Evolutionary conservation across 352 stramenopile species (phyloP).

Genomic region (Phytopythium chamaehyphon): DNA sequence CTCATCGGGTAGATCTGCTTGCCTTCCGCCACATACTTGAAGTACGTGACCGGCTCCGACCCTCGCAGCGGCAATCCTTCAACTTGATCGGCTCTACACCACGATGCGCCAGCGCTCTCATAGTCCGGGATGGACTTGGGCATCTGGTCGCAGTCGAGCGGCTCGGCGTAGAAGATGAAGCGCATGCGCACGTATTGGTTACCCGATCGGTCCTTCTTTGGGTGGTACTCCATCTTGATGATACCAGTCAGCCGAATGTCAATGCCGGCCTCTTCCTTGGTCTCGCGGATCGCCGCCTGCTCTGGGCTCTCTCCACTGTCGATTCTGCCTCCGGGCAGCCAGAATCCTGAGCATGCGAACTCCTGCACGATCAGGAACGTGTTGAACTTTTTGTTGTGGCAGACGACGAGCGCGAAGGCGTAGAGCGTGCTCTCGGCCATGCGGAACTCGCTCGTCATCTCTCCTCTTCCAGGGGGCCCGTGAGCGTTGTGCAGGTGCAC

Average conservation of each 20-base stretch:
- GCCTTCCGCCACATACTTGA: conserved; percentile 61
- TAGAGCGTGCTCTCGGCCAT: conserved; percentile 73
- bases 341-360: conserved; percentile 84
- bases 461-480: conserved; percentile 63
- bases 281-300: conserved; percentile 78
- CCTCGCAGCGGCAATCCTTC: conserved; percentile 58
- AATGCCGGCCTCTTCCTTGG: conserved; percentile 83
- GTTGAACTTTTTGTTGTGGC: conserved; percentile 79
- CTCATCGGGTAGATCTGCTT: conserved; percentile 76
- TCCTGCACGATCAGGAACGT: conserved; percentile 84
- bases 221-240: conserved; percentile 84
- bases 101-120: conserved; percentile 77
- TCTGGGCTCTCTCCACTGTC: conserved; percentile 74
- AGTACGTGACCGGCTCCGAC: conserved; percentile 70
- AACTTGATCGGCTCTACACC: conserved; percentile 73
- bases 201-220: conserved; percentile 65
- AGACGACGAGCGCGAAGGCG: conserved; percentile 83
- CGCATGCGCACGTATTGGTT: conserved; percentile 82
- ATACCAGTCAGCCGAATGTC: conserved; percentile 75
- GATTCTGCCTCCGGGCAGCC: conserved; percentile 72
- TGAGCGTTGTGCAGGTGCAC: conserved; percentile 86
- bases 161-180: conserved; percentile 82
- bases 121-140: conserved; percentile 88
- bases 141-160: conserved; percentile 66
- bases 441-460: conserved; percentile 81